Percentiles rank a stretch among this genome's conserved stretches.
Conservation (phyloP, 2,329 filamentous ascomycete species). For the Stachybotrys echinatus region DNA sequence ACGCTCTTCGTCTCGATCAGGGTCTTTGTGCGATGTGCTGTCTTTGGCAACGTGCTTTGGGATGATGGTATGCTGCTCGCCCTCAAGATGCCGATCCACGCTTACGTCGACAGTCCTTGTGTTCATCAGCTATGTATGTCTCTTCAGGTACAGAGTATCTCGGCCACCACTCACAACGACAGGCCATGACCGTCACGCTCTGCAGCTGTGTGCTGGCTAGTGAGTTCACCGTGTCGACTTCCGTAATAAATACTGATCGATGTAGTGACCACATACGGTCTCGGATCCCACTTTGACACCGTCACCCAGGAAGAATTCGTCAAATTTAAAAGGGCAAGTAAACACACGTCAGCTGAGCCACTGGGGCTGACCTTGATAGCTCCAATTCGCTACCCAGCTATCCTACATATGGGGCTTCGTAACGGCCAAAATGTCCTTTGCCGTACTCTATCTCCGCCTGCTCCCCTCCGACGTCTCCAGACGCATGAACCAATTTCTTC, state of each 20-base stretch:
- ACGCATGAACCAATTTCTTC: background rate
- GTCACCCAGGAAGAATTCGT: background rate
- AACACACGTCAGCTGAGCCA: background rate
- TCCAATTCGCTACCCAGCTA: background rate
- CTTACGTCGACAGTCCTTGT: no score
- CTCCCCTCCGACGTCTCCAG: background rate
- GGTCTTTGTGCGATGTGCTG: no score
- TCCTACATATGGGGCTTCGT: background rate
- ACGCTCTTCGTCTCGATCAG: no score
- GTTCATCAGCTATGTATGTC: no score
- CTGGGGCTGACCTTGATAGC: background rate
- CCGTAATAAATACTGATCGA: background rate
- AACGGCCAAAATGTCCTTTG: background rate
- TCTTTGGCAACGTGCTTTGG: no score
- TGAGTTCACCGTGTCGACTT: background rate
- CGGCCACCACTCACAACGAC: background rate
- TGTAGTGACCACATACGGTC: background rate
- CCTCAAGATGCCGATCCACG: no score
- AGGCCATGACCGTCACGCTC: background rate
- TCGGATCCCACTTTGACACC: background rate
- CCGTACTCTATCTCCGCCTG: background rate
- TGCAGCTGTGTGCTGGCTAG: background rate
- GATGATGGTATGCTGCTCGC: no score
- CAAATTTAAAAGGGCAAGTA: background rate
- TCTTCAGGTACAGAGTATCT: no score